phyloP scores from a whole-genome alignment of 2,329 filamentous ascomycete genomes.

The Sporothrix variecibatus region DNA sequence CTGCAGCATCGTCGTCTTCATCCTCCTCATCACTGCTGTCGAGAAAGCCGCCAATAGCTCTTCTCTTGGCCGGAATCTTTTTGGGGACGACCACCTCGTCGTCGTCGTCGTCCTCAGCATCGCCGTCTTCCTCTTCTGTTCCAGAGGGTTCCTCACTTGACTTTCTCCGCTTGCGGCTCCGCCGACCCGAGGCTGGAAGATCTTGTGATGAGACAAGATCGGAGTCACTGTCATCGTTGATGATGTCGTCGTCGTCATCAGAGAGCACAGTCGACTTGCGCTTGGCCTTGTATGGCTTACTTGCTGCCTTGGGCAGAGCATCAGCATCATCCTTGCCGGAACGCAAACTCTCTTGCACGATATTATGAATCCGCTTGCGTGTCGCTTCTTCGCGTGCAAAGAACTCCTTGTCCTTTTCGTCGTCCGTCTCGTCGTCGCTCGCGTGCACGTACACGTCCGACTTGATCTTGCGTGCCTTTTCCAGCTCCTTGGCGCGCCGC shows the following conservation, averaged over 20 bases:
- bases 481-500: constrained; percentile 68
- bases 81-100: constrained; percentile 9
- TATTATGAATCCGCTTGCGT: constrained; percentile 54
- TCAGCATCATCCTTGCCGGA: constrained; percentile 23
- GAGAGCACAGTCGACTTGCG: constrained; percentile 34
- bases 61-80: neutral
- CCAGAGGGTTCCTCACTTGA: constrained; percentile 27
- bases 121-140: neutral
- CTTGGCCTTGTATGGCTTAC: constrained; percentile 18
- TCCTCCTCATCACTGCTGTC: constrained; percentile 37
- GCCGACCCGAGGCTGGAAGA: neutral
- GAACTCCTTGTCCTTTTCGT: constrained; percentile 69
- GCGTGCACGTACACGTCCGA: constrained; percentile 78
- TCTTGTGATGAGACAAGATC: neutral
- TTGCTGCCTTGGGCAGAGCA: neutral
- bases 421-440: constrained; percentile 89
- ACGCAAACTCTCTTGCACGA: constrained; percentile 34
- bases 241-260: constrained; percentile 30
- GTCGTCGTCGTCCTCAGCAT: constrained; percentile 13
- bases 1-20: constrained; percentile 33
- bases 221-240: neutral
- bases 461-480: constrained; percentile 79
- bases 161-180: constrained; percentile 28
- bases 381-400: constrained; percentile 72
- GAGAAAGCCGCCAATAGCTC: constrained; percentile 34